These are phyloP conservation scores for Lyophyllum decastes DNA, from an alignment of 768 basidiomycete genomes.

Conservation along the genomic window DNA sequence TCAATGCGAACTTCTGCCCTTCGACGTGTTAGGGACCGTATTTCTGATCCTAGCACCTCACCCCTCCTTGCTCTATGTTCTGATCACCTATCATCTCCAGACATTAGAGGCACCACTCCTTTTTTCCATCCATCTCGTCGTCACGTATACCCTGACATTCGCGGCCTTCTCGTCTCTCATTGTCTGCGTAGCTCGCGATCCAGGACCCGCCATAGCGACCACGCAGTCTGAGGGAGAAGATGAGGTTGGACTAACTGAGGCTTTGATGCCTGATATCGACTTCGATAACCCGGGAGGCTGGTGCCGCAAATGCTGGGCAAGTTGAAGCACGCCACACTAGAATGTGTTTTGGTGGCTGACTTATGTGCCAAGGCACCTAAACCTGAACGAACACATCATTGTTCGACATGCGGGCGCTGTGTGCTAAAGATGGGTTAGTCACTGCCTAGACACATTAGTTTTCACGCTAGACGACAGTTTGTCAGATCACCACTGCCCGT, in stretches of 20 bases:
- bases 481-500: conserved; percentile 85
- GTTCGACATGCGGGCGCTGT: conserved; percentile 71
- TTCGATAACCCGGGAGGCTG: conserved; percentile 58
- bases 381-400: conserved; percentile 82
- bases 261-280: conserved; percentile 58
- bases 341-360: not conserved
- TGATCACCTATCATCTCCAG: conserved; percentile 66
- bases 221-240: conserved; percentile 31
- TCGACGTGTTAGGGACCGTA: conserved; percentile 36
- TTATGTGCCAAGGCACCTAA: conserved; percentile 53
- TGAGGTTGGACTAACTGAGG: conserved; percentile 57
- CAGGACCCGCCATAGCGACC: conserved; percentile 55
- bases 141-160: conserved; percentile 67
- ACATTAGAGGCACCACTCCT: conserved; percentile 46
- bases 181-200: conserved; percentile 71
- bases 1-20: not conserved
- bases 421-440: conserved; percentile 84
- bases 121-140: conserved; percentile 56
- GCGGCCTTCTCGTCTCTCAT: conserved; percentile 73
- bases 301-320: conserved; percentile 77
- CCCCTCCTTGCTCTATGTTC: conserved; percentile 68
- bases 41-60: conserved; percentile 69
- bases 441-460: not conserved
- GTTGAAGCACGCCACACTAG: conserved; percentile 9
- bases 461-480: not conserved